Conservation (phyloP, 371 early-diverging fungal genomes). For the Mucor plumbeus region DNA sequence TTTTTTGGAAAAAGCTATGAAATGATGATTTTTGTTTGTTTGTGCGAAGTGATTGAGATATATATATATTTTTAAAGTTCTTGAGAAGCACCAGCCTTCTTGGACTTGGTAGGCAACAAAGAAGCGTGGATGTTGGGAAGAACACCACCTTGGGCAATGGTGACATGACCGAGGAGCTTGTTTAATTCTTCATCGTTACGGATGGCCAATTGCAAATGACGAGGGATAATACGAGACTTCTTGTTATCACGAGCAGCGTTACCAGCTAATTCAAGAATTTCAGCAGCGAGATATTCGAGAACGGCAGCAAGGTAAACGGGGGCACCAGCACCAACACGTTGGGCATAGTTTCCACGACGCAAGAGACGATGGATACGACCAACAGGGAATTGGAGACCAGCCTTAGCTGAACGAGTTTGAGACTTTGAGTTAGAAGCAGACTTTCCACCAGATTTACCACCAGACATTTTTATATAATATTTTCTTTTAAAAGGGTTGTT, state of each 20-base stretch:
- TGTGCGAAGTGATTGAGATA: background rate
- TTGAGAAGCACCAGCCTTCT: constrained; percentile 69
- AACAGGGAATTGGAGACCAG: constrained; percentile 94
- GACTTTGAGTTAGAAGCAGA: constrained; percentile 62
- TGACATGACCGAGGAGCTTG: constrained; percentile 91
- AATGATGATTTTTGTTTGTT: constrained; percentile 2
- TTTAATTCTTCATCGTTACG: constrained; percentile 97
- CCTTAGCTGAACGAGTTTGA: constrained; percentile 78
- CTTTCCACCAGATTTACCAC: constrained; percentile 59
- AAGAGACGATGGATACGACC: constrained; percentile 97
- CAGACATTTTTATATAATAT: constrained; percentile 41
- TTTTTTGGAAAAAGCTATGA: constrained; percentile 5
- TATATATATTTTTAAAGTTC: constrained; percentile 38
- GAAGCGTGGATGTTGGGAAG: constrained; percentile 85
- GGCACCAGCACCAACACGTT: constrained; percentile 93
- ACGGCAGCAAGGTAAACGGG: constrained; percentile 96
- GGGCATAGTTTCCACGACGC: constrained; percentile 95
- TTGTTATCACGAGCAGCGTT: constrained; percentile 97
- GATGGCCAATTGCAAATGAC: constrained; percentile 92
- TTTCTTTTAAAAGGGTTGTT: constrained; percentile 13
- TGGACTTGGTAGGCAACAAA: constrained; percentile 75
- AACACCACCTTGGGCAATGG: constrained; percentile 90
- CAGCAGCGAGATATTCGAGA: constrained; percentile 95
- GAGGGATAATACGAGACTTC: constrained; percentile 94
- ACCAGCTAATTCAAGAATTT: constrained; percentile 96